phyloP scores from a whole-genome alignment of 2,329 filamentous ascomycete genomes.

The Pseudopithomyces chartarum region DNA sequence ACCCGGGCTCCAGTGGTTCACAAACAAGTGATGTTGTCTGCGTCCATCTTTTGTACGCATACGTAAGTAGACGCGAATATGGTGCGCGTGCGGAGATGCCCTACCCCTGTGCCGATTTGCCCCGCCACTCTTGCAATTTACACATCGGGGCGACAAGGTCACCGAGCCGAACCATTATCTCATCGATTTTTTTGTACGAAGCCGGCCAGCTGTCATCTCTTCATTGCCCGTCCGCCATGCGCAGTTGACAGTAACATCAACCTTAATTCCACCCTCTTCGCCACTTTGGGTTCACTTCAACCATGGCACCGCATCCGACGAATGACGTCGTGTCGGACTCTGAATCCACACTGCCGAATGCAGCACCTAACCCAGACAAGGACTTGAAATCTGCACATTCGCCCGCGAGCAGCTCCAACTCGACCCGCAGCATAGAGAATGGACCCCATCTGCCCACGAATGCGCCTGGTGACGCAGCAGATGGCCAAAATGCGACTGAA shows the following conservation, averaged over 20 bases:
- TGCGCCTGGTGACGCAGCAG: background rate
- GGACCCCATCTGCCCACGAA: background rate
- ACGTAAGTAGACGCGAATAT: background rate
- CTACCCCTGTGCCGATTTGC: background rate
- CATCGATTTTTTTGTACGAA: conserved; percentile 5
- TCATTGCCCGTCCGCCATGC: background rate
- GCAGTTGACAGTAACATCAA: background rate
- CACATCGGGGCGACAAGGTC: background rate
- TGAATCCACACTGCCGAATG: background rate
- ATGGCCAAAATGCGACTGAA: background rate
- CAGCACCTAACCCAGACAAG: background rate
- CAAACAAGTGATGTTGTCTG: background rate
- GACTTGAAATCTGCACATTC: background rate
- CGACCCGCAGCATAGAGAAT: background rate
- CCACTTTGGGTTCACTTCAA: background rate
- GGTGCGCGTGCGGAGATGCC: background rate
- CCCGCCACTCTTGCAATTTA: conserved; percentile 2
- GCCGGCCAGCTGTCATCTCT: background rate
- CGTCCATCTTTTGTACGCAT: background rate
- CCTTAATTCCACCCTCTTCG: background rate
- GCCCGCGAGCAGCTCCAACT: background rate
- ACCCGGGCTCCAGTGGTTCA: background rate
- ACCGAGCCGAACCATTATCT: conserved; percentile 1
- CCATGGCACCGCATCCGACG: background rate
- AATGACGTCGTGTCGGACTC: background rate